Conservation (phyloP, 2,329 filamentous ascomycete genomes). For the Calycina herbarum region DNA sequence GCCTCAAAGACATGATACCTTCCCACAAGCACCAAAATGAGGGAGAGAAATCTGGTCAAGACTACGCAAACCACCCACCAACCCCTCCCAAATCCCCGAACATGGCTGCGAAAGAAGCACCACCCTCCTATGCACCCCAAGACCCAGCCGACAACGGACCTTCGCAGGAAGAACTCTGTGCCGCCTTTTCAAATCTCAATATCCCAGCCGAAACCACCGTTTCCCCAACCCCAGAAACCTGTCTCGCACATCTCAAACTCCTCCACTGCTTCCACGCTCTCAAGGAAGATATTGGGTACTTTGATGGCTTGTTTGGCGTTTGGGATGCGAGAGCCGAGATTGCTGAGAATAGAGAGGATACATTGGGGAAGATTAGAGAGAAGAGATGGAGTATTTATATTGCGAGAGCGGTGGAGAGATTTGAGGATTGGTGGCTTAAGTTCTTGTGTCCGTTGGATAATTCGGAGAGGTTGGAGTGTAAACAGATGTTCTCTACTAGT, state of each 20-base stretch:
- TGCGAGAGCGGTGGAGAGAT: slow-evolving; percentile 66
- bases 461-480: slow-evolving; percentile 29
- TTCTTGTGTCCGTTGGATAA: slow-evolving; percentile 31
- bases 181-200: slow-evolving; percentile 42
- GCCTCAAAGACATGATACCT: neutral
- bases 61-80: slow-evolving; percentile 2
- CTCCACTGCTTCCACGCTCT: slow-evolving; percentile 67
- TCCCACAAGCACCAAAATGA: neutral
- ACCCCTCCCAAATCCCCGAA: slow-evolving; percentile 11
- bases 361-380: slow-evolving; percentile 59
- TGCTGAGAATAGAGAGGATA: slow-evolving; percentile 42
- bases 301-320: slow-evolving; percentile 67
- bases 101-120: slow-evolving; percentile 2
- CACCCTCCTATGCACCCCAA: slow-evolving; percentile 25
- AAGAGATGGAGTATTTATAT: slow-evolving; percentile 75
- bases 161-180: slow-evolving; percentile 28
- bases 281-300: slow-evolving; percentile 65
- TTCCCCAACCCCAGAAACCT: slow-evolving; percentile 53
- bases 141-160: slow-evolving; percentile 22
- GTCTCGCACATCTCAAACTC: slow-evolving; percentile 73
- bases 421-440: slow-evolving; percentile 62
- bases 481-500: slow-evolving; percentile 27
- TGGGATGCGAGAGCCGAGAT: slow-evolving; percentile 44
- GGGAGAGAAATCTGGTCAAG: neutral
- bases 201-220: slow-evolving; percentile 36